Percentiles rank a stretch among this genome's conserved stretches.
Conservation (phyloP, 495 filamentous ascomycete species). For the Glutinoglossum americanum region DNA sequence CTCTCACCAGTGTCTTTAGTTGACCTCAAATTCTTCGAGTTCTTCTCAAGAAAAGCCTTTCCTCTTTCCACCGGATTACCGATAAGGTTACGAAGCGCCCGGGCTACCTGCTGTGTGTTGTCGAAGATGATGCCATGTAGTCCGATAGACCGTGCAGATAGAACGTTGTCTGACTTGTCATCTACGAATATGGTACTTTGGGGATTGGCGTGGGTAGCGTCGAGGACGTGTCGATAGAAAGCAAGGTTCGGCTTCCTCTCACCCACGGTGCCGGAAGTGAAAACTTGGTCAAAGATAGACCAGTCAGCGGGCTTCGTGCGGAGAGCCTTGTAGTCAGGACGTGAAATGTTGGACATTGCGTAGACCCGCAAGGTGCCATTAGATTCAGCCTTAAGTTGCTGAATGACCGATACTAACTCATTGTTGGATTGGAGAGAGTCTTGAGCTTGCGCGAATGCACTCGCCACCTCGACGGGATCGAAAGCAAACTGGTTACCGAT, state of each 20-base stretch:
- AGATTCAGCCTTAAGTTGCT: not conserved
- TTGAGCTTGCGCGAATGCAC: not conserved
- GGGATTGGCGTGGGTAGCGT: constrained; percentile 5
- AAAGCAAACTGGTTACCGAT: constrained; percentile 1
- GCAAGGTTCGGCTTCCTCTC: constrained; percentile 14
- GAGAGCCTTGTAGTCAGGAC: constrained; percentile 12
- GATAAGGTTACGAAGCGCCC: constrained; percentile 6
- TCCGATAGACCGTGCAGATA: constrained; percentile 11
- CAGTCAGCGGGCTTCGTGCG: constrained; percentile 9
- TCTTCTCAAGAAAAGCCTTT: constrained; percentile 9
- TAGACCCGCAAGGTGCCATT: not conserved
- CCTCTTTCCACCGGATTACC: constrained; percentile 9
- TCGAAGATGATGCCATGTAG: constrained; percentile 6
- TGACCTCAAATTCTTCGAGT: constrained; percentile 7
- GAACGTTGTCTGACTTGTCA: constrained; percentile 13
- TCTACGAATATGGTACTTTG: constrained; percentile 12
- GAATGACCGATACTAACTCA: not conserved
- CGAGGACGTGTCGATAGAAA: constrained; percentile 14
- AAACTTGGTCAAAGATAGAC: constrained; percentile 14
- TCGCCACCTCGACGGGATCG: not conserved
- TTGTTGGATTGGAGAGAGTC: not conserved
- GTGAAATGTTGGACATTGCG: constrained; percentile 13
- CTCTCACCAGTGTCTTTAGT: not conserved
- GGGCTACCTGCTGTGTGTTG: not conserved
- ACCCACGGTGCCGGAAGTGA: constrained; percentile 14